Percentiles rank a stretch among this genome's conserved stretches.
Evolutionary conservation across 1,284 basidiomycete genomes (phyloP).

Genomic region (Paramarasmius palmivorus): DNA sequence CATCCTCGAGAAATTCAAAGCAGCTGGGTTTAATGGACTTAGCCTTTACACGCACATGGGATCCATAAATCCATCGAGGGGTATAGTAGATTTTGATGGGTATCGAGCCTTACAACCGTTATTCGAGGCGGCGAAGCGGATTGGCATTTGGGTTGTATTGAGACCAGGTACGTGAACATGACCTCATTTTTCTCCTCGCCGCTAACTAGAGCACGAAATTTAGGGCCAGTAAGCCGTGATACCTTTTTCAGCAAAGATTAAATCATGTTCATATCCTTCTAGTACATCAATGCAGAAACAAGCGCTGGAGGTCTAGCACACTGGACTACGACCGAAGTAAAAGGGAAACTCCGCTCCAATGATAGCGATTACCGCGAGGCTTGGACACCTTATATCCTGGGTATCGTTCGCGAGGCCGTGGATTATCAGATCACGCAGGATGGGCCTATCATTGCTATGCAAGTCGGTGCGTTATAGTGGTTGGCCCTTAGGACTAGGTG

Average conservation of each 20-base stretch:
- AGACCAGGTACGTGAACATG: neutral
- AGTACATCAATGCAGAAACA: constrained; percentile 81
- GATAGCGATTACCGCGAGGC: constrained; percentile 65
- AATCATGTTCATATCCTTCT: too few species aligned
- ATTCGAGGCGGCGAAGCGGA: constrained; percentile 8
- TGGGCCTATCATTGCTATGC: constrained; percentile 75
- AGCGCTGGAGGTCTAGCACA: constrained; percentile 79
- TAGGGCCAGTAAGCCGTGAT: constrained; percentile 7
- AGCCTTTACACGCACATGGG: constrained; percentile 8
- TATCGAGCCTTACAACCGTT: constrained; percentile 7
- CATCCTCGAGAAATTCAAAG: constrained; percentile 16
- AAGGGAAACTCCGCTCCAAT: constrained; percentile 68
- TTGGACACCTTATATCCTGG: constrained; percentile 71
- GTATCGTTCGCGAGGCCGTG: constrained; percentile 58
- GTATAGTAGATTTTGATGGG: constrained; percentile 1
- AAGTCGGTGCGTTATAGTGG: constrained; percentile 51
- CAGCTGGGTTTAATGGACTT: constrained; percentile 14
- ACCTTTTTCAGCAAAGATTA: constrained; percentile 30
- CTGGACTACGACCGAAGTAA: constrained; percentile 72
- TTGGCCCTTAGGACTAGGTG: neutral
- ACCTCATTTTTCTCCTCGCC: too few species aligned
- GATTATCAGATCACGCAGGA: constrained; percentile 70
- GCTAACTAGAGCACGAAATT: too few species aligned
- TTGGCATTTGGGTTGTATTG: constrained; percentile 11
- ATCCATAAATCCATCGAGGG: constrained; percentile 2